phyloP scores from a whole-genome alignment of 352 stramenopile genomes.

The Phytopythium montanum region DNA sequence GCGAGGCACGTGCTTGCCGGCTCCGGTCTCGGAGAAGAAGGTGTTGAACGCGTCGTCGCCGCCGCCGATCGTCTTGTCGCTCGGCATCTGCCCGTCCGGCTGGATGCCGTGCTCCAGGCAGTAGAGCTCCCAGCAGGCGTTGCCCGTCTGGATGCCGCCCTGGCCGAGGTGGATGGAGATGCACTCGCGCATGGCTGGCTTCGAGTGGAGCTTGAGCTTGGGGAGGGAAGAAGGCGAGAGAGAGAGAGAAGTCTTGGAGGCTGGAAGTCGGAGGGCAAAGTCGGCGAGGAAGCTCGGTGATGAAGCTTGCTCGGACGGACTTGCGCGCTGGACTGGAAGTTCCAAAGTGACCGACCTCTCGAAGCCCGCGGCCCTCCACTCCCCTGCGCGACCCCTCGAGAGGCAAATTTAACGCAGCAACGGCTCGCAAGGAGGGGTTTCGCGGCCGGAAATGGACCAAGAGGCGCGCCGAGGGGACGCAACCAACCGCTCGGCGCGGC shows the following conservation, averaged over 20 bases:
- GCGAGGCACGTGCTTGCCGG: constrained; percentile 97
- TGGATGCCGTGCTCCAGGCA: constrained; percentile 93
- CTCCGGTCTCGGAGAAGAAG: constrained; percentile 92
- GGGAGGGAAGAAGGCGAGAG: neutral
- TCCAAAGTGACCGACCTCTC: neutral
- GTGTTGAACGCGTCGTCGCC: constrained; percentile 98
- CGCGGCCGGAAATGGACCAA: neutral
- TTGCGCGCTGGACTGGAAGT: neutral
- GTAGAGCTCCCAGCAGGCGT: constrained; percentile 94
- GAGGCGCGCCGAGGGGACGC: neutral
- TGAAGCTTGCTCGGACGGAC: constrained; percentile 2
- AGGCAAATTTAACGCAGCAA: neutral
- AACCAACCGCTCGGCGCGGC: neutral
- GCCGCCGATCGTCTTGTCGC: constrained; percentile 87
- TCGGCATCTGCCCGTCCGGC: constrained; percentile 86
- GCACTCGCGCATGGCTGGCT: constrained; percentile 86
- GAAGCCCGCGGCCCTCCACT: neutral
- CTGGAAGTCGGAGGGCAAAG: neutral
- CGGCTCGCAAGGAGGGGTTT: neutral
- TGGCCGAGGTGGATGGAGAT: constrained; percentile 97
- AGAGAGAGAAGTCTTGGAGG: neutral
- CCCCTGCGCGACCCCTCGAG: neutral
- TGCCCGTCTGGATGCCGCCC: constrained; percentile 83
- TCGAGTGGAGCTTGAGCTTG: too few relatives aligned
- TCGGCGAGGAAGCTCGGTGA: constrained; percentile 8